Evolutionary conservation across 495 filamentous ascomycete species (phyloP).

Genomic region (Trichocladium uniseriatum): DNA sequence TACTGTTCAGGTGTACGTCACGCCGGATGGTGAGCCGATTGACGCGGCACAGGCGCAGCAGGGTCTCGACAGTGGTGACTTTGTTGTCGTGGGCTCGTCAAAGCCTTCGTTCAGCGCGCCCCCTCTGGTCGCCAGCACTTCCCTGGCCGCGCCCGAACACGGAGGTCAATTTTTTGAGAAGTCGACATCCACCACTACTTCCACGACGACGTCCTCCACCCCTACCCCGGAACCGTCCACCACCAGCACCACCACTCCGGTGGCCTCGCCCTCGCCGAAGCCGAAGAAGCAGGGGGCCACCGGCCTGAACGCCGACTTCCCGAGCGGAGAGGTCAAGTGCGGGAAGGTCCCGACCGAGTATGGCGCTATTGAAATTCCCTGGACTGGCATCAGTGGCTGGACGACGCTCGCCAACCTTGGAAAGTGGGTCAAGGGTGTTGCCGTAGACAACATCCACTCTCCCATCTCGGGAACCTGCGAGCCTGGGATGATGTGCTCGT

Average conservation of each 20-base stretch:
- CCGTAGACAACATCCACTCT: conserved; percentile 50
- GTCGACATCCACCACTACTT: conserved; percentile 12
- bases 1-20: conserved; percentile 50
- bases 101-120: conserved; percentile 36
- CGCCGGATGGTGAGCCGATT: conserved; percentile 49
- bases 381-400: conserved; percentile 64
- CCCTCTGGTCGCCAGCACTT: conserved; percentile 22
- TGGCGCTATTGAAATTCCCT: conserved; percentile 64
- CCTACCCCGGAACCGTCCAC: conserved; percentile 1
- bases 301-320: conserved; percentile 63
- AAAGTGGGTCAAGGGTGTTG: conserved; percentile 26
- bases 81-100: conserved; percentile 40
- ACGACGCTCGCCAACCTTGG: conserved; percentile 62
- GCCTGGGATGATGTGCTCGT: conserved; percentile 71
- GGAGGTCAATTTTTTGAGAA: conserved; percentile 31
- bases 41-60: conserved; percentile 47
- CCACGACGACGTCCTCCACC: conserved; percentile 9
- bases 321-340: conserved; percentile 65
- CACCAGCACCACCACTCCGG: too few relatives aligned
- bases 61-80: conserved; percentile 51
- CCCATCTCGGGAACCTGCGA: conserved; percentile 53
- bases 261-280: conserved; percentile 14
- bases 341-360: conserved; percentile 69
- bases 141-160: conserved; percentile 9
- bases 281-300: conserved; percentile 29